Percentiles rank a stretch among this genome's conserved stretches.
These are phyloP conservation scores for Spergularia azorica DNA, from an alignment of 179 eudicot genomes.

Conservation along the genomic window DNA sequence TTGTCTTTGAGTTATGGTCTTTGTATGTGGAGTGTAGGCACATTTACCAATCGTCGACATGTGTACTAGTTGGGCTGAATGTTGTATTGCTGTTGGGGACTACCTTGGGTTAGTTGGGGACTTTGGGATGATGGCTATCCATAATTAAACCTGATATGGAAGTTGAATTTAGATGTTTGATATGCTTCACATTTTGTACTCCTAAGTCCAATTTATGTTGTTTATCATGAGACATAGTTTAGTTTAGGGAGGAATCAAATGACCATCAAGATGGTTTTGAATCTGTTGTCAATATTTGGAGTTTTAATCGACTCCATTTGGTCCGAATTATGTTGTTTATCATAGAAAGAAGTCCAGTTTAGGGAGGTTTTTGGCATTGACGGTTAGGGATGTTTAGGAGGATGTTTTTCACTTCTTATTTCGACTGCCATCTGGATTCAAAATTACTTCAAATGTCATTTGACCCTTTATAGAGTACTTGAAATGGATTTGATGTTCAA, in stretches of 20 bases:
- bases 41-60: background rate
- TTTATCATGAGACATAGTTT: background rate
- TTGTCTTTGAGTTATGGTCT: background rate
- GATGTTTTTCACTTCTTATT: no score
- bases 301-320: background rate
- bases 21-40: background rate
- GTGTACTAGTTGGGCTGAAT: background rate
- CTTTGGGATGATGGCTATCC: background rate
- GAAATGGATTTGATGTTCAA: background rate
- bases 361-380: no score
- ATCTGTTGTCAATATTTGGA: background rate
- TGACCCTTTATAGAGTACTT: background rate
- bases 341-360: no score
- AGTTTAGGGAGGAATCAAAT: background rate
- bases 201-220: background rate
- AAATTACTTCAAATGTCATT: background rate
- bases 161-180: background rate
- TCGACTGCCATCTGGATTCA: background rate
- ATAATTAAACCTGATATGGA: background rate
- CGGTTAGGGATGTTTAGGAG: no score
- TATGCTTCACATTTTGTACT: background rate
- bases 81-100: background rate
- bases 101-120: background rate
- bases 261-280: no score
- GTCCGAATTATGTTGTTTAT: no score